Evolutionary conservation across 140 eudicot species (phyloP).

Genomic region (Bidens hawaiensis): DNA sequence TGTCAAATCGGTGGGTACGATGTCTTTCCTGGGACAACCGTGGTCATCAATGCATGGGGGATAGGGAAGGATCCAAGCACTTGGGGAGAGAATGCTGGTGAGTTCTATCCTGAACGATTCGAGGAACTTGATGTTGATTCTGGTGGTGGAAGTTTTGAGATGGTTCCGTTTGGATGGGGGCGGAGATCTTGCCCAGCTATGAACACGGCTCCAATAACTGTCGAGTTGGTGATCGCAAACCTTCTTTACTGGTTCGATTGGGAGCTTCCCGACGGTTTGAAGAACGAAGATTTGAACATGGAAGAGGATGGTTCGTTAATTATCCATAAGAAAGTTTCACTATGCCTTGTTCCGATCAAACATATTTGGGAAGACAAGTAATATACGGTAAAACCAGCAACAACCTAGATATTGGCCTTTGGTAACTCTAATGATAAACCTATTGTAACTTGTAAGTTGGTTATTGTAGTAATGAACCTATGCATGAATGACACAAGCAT

Average conservation of each 20-base stretch:
- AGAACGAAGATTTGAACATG: conserved; percentile 10
- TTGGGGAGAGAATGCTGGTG: conserved; percentile 19
- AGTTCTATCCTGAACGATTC: conserved; percentile 26
- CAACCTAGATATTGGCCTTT: no score
- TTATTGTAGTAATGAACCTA: no score
- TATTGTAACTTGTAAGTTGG: neutral
- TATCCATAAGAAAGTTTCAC: conserved; percentile 3
- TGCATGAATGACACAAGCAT: no score
- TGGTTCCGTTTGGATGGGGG: conserved; percentile 26
- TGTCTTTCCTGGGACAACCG: conserved; percentile 1
- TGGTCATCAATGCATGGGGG: conserved; percentile 10
- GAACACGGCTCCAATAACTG: conserved; percentile 8
- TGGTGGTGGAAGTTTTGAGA: conserved; percentile 7
- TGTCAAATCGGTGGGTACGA: conserved; percentile 20
- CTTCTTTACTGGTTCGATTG: conserved; percentile 22
- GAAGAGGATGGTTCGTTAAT: conserved; percentile 12
- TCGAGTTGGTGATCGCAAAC: conserved; percentile 16
- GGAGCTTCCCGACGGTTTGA: conserved; percentile 1
- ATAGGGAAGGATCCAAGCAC: conserved; percentile 18
- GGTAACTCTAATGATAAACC: neutral
- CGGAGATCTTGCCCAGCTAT: conserved; percentile 21
- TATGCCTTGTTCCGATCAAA: conserved; percentile 20
- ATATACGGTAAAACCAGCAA: no score
- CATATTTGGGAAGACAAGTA: conserved; percentile 3
- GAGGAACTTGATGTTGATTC: conserved; percentile 11